Evolutionary conservation across 345 rosid genomes (phyloP), one percentile per base, ranked within the genome.

Genomic region (Luvunga scandens): DNA sequence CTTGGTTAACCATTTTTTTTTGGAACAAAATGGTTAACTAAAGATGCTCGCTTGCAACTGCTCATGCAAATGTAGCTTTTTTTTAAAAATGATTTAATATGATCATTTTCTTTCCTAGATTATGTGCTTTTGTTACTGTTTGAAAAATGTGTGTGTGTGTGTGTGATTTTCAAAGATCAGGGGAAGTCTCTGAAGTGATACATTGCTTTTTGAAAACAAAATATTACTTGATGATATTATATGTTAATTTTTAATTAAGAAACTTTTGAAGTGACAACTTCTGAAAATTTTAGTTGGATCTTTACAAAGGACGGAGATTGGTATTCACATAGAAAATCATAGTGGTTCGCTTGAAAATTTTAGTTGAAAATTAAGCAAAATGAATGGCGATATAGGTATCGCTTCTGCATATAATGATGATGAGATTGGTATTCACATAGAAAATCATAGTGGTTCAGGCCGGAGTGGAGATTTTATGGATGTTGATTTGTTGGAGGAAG

Each of bases 281-380:
- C 31, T 55, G 42, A 6, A n/a, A 33, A 39, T 30, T 27, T 53
- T 77, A 45, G 34, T 77, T 27, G 18, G 7, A 66, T 36, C 34
- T 67, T 55, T 66, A 33, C 19, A 10, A 83, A 85, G 87, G 85
- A 61, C 62, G 78, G 79, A 65, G 75, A n/a, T n/a, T n/a, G n/a
- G n/a, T n/a, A n/a, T n/a, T n/a, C 57, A 28, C 66, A 69, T 66
- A 71, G 9, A 61, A n/a, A n/a, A n/a, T n/a, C n/a, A n/a, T n/a
- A n/a, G n/a, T n/a, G n/a, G n/a, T n/a, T n/a, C n/a, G n/a, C n/a
- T n/a, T n/a, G n/a, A n/a, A n/a, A n/a, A n/a, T n/a, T n/a, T n/a
- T n/a, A n/a, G n/a, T n/a, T n/a, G 75, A 62, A 64, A 59, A 27
- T 72, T 65, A 13, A 57, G 33, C n/a, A 6, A 72, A 57, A 33